Evolutionary conservation across 1,284 basidiomycete genomes (phyloP), one percentile per base, ranked within the genome.

Genomic region (Pyrrhoderma noxium): DNA sequence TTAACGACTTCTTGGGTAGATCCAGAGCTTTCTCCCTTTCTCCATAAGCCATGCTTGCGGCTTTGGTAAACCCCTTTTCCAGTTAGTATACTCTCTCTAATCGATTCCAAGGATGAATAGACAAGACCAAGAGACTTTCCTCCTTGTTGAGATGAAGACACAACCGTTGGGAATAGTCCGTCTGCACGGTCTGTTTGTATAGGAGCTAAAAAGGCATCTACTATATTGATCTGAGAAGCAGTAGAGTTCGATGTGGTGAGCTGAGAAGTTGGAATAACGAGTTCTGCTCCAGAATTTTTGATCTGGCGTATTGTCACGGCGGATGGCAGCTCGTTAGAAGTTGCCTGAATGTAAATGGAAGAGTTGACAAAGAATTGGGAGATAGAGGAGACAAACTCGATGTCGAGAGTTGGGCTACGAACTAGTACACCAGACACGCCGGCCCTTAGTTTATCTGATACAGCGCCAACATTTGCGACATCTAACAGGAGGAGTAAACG

Each of bases 31-130:
- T 92, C 94, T 21, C 96, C 96, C 67, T 99, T 99, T 56, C 89
- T 77, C 96, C 96, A 99, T 16, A 99, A 71, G 7, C 94, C 94
- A 63, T 94, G 91, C 62, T 93, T 93, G 57, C 96, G 85, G 16
- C 93, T 97, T 65, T 98, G 93, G 68, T 99, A 99, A 36, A 96
- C 87, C 23, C 95, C 96, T 61, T 85, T 87, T 31, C 93, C 92
- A 1, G 92, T 88, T 45, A 81, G 59, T 63, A 99, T 93, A 58
- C 88, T 89, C 65, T 94, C 89, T 55, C 79, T 80, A 57, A 99
- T 78, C 2, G 92, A 95, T 61, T 89, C 85, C 44, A 68, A 63
- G 11, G 96, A 99, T n/a, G 96, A 99, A 71, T 99, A 99, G 42
- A 98, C 96, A 50, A 99, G 80, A 16, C 96, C 96, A 16, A 99